Conservation (phyloP, 2,329 filamentous ascomycete species). For the Penicillium verrucosum region DNA sequence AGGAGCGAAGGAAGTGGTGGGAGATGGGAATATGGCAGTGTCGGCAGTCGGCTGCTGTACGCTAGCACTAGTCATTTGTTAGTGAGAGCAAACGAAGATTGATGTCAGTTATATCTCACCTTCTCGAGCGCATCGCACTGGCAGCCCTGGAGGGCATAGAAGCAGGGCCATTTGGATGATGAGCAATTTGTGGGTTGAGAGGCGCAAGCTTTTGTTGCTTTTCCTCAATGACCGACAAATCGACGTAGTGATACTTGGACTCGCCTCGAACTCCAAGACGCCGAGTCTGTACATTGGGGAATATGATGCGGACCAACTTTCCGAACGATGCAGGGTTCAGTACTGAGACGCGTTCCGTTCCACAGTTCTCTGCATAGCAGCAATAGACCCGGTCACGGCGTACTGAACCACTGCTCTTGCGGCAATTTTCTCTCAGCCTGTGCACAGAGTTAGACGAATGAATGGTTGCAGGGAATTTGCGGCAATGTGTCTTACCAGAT, state of each 20-base stretch:
- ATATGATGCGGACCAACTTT: slow-evolving; percentile 93
- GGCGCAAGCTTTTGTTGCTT: slow-evolving; percentile 37
- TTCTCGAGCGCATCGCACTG: slow-evolving; percentile 31
- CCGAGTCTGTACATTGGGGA: slow-evolving; percentile 89
- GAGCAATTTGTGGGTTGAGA: slow-evolving; percentile 26
- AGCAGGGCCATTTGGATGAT: slow-evolving; percentile 19
- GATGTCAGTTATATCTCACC: slow-evolving; percentile 20
- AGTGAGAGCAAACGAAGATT: slow-evolving; percentile 5
- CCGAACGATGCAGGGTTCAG: slow-evolving; percentile 96
- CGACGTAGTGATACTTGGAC: slow-evolving; percentile 92
- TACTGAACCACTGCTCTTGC: slow-evolving; percentile 62
- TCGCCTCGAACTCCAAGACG: slow-evolving; percentile 90
- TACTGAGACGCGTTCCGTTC: slow-evolving; percentile 88
- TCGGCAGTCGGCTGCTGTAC: slow-evolving; percentile 35
- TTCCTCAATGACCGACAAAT: slow-evolving; percentile 48
- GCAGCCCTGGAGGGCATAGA: slow-evolving; percentile 23
- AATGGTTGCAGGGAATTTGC: not conserved
- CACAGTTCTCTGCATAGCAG: slow-evolving; percentile 89
- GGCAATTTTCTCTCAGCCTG: slow-evolving; percentile 49
- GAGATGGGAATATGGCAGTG: slow-evolving; percentile 41
- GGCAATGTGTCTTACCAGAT: slow-evolving; percentile 43
- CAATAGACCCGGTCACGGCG: slow-evolving; percentile 91
- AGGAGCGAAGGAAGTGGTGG: slow-evolving; percentile 37
- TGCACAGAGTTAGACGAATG: slow-evolving; percentile 9
- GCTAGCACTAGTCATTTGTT: slow-evolving; percentile 26